Percentiles rank a stretch among this genome's conserved stretches.
Evolutionary conservation across 768 basidiomycete genomes (phyloP).

Genomic region (Amanita brunnescens): DNA sequence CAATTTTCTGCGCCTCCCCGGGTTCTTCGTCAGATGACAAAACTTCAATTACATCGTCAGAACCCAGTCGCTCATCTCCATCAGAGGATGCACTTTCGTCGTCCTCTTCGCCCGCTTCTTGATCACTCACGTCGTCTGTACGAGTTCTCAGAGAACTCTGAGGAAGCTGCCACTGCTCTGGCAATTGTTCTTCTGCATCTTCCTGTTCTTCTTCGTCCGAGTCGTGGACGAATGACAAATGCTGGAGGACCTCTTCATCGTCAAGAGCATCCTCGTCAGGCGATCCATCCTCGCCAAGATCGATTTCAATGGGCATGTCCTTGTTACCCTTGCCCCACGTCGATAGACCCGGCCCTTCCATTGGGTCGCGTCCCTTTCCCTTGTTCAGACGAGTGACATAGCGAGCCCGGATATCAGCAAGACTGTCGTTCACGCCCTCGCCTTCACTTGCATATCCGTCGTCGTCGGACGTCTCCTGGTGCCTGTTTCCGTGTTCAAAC

Average conservation of each 20-base stretch:
- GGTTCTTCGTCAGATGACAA: constrained; percentile 18
- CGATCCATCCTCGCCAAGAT: constrained; percentile 21
- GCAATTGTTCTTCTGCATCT: not conserved
- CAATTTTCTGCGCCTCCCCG: constrained; percentile 8
- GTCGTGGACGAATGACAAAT: constrained; percentile 4
- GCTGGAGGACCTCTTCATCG: constrained; percentile 6
- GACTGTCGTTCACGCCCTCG: constrained; percentile 42
- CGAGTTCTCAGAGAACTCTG: not conserved
- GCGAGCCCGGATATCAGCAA: constrained; percentile 43
- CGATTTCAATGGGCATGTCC: constrained; percentile 40
- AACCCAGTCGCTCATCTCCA: constrained; percentile 22
- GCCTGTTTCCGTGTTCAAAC: constrained; percentile 11
- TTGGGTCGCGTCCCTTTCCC: constrained; percentile 55
- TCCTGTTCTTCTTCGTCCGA: constrained; percentile 5
- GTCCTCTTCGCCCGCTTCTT: not conserved
- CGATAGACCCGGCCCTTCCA: constrained; percentile 48
- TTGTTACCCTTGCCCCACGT: constrained; percentile 21
- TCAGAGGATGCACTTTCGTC: constrained; percentile 16
- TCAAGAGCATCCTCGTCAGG: constrained; percentile 2
- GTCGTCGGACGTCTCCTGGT: constrained; percentile 11
- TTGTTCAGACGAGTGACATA: constrained; percentile 28
- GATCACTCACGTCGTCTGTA: not conserved
- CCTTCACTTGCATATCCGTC: constrained; percentile 21
- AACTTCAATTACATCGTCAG: constrained; percentile 13
- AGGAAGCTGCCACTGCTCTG: not conserved